These are phyloP conservation scores for Pyrenophora graminea DNA, from an alignment of 2,329 filamentous ascomycete genomes.

Conservation along the genomic window DNA sequence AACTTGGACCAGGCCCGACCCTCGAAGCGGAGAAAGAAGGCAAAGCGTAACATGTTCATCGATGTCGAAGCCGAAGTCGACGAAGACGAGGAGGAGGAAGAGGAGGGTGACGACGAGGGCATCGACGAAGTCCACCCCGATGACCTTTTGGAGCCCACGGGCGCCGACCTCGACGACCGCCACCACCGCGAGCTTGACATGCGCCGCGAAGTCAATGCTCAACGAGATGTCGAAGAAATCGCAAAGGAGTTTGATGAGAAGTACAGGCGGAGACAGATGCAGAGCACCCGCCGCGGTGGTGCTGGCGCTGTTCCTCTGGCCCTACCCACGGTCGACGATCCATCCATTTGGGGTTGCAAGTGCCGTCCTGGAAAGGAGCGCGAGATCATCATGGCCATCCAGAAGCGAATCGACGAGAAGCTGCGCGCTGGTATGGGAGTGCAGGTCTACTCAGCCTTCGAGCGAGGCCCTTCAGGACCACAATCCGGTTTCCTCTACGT, in stretches of 20 bases:
- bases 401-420: constrained; percentile 85
- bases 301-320: constrained; percentile 59
- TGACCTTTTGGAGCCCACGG: constrained; percentile 77
- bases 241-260: constrained; percentile 80
- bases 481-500: constrained; percentile 97
- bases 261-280: constrained; percentile 71
- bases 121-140: constrained; percentile 90
- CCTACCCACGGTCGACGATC: constrained; percentile 91
- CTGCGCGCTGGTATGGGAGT: constrained; percentile 77
- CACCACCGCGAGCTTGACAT: constrained; percentile 93
- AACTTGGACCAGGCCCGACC: constrained; percentile 62
- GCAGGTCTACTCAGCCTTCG: constrained; percentile 87
- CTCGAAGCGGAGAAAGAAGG: constrained; percentile 76
- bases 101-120: constrained; percentile 80
- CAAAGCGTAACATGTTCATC: constrained; percentile 82
- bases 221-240: constrained; percentile 91
- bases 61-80: constrained; percentile 99
- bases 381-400: constrained; percentile 84
- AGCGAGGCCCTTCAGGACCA: constrained; percentile 71
- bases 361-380: constrained; percentile 95
- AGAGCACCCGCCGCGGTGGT: constrained; percentile 36
- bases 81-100: constrained; percentile 81
- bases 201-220: constrained; percentile 82
- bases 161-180: constrained; percentile 83
- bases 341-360: constrained; percentile 91